A percentile compares a stretch with the other conserved stretches of the same genome.
These are phyloP conservation scores for Dactylellina drechsleri DNA, from an alignment of 2,329 filamentous ascomycete genomes.

Conservation along the genomic window DNA sequence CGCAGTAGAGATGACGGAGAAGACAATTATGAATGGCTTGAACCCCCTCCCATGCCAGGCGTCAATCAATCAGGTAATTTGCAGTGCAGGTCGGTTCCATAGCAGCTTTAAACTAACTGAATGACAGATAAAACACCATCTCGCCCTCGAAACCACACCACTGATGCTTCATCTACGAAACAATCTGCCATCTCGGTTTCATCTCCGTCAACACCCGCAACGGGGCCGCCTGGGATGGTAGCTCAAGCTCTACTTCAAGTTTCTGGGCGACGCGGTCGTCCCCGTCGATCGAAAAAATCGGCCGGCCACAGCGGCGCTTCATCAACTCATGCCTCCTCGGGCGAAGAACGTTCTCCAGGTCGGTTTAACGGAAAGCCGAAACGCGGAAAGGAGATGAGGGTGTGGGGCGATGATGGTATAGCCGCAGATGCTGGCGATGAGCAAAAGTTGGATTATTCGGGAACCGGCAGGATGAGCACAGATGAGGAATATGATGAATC, in stretches of 20 bases:
- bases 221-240: slow-evolving; percentile 58
- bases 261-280: slow-evolving; percentile 64
- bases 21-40: slow-evolving; percentile 40
- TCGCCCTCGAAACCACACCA: not conserved
- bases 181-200: slow-evolving; percentile 13
- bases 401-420: slow-evolving; percentile 89
- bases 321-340: slow-evolving; percentile 77
- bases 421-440: slow-evolving; percentile 84
- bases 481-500: slow-evolving; percentile 68
- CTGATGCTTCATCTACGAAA: slow-evolving; percentile 6
- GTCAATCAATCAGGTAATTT: slow-evolving; percentile 24
- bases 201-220: slow-evolving; percentile 72
- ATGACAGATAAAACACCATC: slow-evolving; percentile 3
- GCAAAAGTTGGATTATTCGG: slow-evolving; percentile 89
- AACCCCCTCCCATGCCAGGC: slow-evolving; percentile 46
- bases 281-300: slow-evolving; percentile 67
- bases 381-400: slow-evolving; percentile 81
- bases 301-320: slow-evolving; percentile 69
- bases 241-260: slow-evolving; percentile 70
- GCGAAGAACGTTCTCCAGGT: slow-evolving; percentile 76
- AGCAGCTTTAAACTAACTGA: slow-evolving; percentile 3
- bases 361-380: slow-evolving; percentile 64
- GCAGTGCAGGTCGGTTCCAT: not conserved
- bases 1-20: slow-evolving; percentile 2
- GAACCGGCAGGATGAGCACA: slow-evolving; percentile 66